These are phyloP conservation scores for Phoenix roebelenii DNA, from an alignment of 176 grass and related monocot species.

Conservation along the genomic window DNA sequence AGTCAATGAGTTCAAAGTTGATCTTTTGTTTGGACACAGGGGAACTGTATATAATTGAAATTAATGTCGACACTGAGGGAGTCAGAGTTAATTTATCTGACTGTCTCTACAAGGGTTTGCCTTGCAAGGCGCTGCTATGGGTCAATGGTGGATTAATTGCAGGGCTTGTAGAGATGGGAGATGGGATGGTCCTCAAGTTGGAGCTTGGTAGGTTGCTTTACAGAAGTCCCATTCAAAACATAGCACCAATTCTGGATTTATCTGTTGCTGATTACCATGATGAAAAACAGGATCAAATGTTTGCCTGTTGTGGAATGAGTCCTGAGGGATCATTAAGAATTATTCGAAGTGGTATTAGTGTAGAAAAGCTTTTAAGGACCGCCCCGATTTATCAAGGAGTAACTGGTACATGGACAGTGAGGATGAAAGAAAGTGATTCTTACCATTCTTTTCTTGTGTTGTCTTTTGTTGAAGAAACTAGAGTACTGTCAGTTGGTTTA, in stretches of 20 bases:
- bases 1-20: conserved; percentile 43
- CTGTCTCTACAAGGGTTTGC: conserved; percentile 47
- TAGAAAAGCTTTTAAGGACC: conserved; percentile 83
- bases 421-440: conserved; percentile 71
- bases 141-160: conserved; percentile 55
- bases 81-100: conserved; percentile 51
- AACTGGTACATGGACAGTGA: conserved; percentile 85
- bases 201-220: conserved; percentile 50
- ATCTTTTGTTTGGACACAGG: conserved; percentile 80
- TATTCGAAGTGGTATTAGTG: conserved; percentile 83
- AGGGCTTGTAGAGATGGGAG: conserved; percentile 91
- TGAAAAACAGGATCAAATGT: conserved; percentile 95
- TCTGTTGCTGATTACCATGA: conserved; percentile 77
- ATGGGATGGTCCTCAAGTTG: conserved; percentile 82
- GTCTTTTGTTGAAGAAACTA: conserved; percentile 96
- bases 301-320: conserved; percentile 95
- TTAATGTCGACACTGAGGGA: conserved; percentile 52
- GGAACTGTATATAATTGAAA: conserved; percentile 76
- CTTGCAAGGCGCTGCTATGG: conserved; percentile 75
- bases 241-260: conserved; percentile 90
- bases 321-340: conserved; percentile 85
- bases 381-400: conserved; percentile 79
- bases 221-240: conserved; percentile 82
- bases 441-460: conserved; percentile 97
- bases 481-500: conserved; percentile 89